Conservation (phyloP, 768 basidiomycete genomes). For the Cystofilobasidium bisporidii region DNA sequence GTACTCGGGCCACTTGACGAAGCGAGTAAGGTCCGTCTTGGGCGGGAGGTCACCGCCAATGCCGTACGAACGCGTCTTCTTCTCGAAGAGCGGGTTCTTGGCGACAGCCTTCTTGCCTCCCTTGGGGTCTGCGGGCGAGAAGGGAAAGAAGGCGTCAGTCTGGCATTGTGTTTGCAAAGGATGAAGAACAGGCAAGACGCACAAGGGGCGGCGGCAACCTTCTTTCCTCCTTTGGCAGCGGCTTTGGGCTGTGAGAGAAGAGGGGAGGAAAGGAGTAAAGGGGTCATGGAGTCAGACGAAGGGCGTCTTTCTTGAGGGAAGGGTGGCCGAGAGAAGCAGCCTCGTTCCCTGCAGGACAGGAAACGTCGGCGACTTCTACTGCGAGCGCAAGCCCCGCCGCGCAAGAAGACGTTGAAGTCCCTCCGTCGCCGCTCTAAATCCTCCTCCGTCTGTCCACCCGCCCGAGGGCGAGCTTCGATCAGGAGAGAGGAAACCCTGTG, state of each 20-base stretch:
- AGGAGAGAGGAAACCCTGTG: too few species aligned
- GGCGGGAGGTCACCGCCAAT: constrained; percentile 93
- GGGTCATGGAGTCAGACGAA: constrained; percentile 24
- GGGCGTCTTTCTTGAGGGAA: not conserved
- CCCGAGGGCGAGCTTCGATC: too few species aligned
- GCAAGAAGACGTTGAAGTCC: too few species aligned
- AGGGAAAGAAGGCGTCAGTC: too few species aligned
- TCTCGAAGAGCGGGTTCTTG: constrained; percentile 95
- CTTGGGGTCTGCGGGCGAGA: constrained; percentile 46
- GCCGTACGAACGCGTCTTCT: constrained; percentile 82
- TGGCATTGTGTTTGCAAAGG: too few species aligned
- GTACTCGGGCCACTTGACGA: constrained; percentile 99
- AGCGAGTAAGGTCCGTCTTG: constrained; percentile 81
- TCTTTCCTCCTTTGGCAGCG: constrained; percentile 39
- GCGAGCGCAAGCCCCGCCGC: too few species aligned
- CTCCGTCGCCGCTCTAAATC: too few species aligned
- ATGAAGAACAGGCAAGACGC: constrained; percentile 27
- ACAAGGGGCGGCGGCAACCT: constrained; percentile 42
- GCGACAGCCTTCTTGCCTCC: constrained; percentile 52
- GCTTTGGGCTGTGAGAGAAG: constrained; percentile 37
- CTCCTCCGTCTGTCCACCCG: too few species aligned
- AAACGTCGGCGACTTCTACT: too few species aligned
- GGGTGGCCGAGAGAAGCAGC: too few species aligned
- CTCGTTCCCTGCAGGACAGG: too few species aligned
- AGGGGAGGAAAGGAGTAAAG: not conserved